A percentile compares a stretch with the other conserved stretches of the same genome.
Evolutionary conservation across 176 grass and related monocot species (phyloP).

Genomic region (Musa troglodytarum): DNA sequence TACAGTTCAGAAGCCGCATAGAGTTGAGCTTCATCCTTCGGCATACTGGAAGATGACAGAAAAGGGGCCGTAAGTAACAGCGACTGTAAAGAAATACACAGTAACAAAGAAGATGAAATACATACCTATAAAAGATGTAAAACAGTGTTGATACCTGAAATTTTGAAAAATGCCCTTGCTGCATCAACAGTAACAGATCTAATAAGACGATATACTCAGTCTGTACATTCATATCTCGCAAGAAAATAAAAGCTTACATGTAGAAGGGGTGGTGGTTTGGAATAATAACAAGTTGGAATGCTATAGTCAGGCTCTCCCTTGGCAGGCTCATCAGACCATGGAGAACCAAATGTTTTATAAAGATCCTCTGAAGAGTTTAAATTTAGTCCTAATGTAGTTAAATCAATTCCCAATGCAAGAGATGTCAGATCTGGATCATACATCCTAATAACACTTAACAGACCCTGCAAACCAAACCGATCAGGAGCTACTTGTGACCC

Average conservation of each 20-base stretch:
- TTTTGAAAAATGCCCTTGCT: slow-evolving; percentile 66
- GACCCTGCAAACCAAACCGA: slow-evolving; percentile 74
- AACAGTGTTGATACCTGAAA: slow-evolving; percentile 54
- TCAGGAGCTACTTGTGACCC: slow-evolving; percentile 44
- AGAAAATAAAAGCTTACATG: slow-evolving; percentile 35
- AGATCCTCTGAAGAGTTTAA: slow-evolving; percentile 89
- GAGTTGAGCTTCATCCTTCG: slow-evolving; percentile 92
- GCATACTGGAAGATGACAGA: slow-evolving; percentile 58
- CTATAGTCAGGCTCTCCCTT: slow-evolving; percentile 80
- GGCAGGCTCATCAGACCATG: slow-evolving; percentile 73
- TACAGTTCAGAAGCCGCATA: slow-evolving; percentile 82
- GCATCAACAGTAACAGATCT: slow-evolving; percentile 38
- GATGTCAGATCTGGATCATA: slow-evolving; percentile 64
- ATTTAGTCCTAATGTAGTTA: slow-evolving; percentile 78
- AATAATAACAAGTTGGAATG: slow-evolving; percentile 69
- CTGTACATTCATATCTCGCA: neutral
- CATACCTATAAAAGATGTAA: slow-evolving; percentile 98
- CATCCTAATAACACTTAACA: slow-evolving; percentile 72
- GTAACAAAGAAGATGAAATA: slow-evolving; percentile 14
- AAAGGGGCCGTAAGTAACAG: neutral
- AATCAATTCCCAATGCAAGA: slow-evolving; percentile 93
- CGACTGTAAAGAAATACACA: neutral
- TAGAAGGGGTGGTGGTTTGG: slow-evolving; percentile 52
- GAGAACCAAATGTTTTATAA: slow-evolving; percentile 92
- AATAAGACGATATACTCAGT: slow-evolving; percentile 18